Evolutionary conservation across 345 rosid species (phyloP).

Genomic region (Camelina laxa): DNA sequence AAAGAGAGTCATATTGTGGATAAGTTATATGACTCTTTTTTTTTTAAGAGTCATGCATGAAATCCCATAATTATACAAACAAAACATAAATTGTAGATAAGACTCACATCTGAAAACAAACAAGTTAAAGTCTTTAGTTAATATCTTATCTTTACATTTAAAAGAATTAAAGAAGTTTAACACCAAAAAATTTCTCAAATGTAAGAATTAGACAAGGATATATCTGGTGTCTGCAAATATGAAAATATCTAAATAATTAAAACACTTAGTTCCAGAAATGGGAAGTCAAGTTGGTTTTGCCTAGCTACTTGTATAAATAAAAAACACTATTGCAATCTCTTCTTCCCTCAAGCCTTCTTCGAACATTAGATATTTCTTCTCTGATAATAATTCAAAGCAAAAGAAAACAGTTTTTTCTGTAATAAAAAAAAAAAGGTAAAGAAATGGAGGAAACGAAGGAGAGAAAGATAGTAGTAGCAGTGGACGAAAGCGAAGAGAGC

Average conservation of each 20-base stretch:
- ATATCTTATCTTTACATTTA: background rate
- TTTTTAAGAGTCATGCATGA: background rate
- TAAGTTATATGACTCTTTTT: no score
- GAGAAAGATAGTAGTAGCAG: constrained; percentile 73
- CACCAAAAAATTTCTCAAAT: background rate
- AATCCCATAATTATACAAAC: background rate
- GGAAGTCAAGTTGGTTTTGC: constrained; percentile 31
- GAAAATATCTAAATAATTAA: background rate
- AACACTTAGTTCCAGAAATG: constrained; percentile 26
- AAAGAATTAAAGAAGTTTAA: background rate
- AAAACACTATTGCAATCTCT: constrained; percentile 16
- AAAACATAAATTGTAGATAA: constrained; percentile 3
- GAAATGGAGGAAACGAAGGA: constrained; percentile 42
- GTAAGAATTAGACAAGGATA: background rate
- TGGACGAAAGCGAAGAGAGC: constrained; percentile 92
- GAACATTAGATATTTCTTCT: constrained; percentile 32
- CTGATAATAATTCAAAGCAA: background rate
- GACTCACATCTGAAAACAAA: background rate
- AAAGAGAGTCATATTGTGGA: no score
- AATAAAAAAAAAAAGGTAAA: background rate
- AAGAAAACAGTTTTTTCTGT: background rate
- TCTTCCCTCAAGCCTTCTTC: background rate
- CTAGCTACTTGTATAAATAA: constrained; percentile 33
- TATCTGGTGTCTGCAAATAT: background rate
- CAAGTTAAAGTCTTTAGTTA: no score